phyloP scores from a whole-genome alignment of 108 stramenopile species.

The Pinguiococcus pyrenoidosus region DNA sequence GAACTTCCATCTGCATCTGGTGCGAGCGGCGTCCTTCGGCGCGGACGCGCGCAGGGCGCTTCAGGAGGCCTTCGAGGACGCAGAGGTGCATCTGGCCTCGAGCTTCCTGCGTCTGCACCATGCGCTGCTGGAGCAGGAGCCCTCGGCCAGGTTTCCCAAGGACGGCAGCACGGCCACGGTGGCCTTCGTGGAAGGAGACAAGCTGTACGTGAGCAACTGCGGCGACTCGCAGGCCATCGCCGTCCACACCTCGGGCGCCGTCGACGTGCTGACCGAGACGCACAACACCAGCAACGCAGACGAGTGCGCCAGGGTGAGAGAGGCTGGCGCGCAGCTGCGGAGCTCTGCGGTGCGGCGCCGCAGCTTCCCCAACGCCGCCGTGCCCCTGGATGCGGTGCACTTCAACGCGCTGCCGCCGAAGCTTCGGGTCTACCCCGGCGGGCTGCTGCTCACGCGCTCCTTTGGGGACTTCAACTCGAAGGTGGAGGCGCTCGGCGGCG shows the following conservation, averaged over 20 bases:
- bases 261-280: background rate
- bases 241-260: background rate
- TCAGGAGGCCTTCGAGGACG: slow-evolving; percentile 8
- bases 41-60: slow-evolving; percentile 19
- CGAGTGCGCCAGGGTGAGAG: background rate
- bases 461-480: slow-evolving; percentile 17
- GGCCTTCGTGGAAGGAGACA: slow-evolving; percentile 12
- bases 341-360: no score
- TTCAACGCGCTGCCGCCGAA: slow-evolving; percentile 7
- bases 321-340: background rate
- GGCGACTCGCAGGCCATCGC: slow-evolving; percentile 8
- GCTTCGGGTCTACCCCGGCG: slow-evolving; percentile 17
- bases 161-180: slow-evolving; percentile 24
- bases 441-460: slow-evolving; percentile 16
- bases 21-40: background rate
- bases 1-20: slow-evolving; percentile 8
- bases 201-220: slow-evolving; percentile 22
- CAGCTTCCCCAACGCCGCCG: no score
- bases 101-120: background rate
- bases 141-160: background rate
- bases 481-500: slow-evolving; percentile 3
- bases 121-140: background rate
- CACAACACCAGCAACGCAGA: slow-evolving; percentile 1
- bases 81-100: slow-evolving; percentile 2
- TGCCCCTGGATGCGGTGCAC: no score